These are phyloP conservation scores for Abelmoschus esculentus DNA, from an alignment of 345 rosid species.

Conservation along the genomic window DNA sequence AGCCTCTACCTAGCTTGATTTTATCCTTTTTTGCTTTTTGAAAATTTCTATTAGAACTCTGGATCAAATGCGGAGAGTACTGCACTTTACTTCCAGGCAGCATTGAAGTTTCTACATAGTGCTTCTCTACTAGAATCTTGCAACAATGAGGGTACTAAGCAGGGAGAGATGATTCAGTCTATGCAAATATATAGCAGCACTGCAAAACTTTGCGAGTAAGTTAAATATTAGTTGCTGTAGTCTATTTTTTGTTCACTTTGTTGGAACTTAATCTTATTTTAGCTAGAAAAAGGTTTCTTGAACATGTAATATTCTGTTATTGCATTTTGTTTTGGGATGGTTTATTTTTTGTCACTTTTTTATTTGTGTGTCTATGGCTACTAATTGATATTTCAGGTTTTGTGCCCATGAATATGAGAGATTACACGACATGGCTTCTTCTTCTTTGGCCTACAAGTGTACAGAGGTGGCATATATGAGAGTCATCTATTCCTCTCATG, in stretches of 20 bases:
- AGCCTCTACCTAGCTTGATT: constrained; percentile 8
- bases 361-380: background rate
- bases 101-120: constrained; percentile 85
- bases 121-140: constrained; percentile 71
- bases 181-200: constrained; percentile 68
- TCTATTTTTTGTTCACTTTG: background rate
- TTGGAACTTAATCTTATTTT: background rate
- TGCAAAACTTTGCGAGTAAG: constrained; percentile 95
- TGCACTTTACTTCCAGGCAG: constrained; percentile 85
- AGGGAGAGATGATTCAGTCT: constrained; percentile 61
- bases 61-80: constrained; percentile 53
- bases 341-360: background rate
- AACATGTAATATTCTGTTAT: background rate
- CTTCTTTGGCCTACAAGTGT: constrained; percentile 97
- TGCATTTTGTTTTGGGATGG: background rate
- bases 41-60: constrained; percentile 40
- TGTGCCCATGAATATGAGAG: constrained; percentile 96
- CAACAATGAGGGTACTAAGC: constrained; percentile 53
- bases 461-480: constrained; percentile 93
- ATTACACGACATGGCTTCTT: constrained; percentile 76
- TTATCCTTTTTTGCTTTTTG: constrained; percentile 7
- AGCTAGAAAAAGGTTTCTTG: background rate
- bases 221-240: constrained; percentile 10
- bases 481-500: constrained; percentile 62
- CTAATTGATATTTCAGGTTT: constrained; percentile 37